Base-by-base conservation (phyloP, 202 grass and related monocot genomes). In the Zizania palustris region DNA sequence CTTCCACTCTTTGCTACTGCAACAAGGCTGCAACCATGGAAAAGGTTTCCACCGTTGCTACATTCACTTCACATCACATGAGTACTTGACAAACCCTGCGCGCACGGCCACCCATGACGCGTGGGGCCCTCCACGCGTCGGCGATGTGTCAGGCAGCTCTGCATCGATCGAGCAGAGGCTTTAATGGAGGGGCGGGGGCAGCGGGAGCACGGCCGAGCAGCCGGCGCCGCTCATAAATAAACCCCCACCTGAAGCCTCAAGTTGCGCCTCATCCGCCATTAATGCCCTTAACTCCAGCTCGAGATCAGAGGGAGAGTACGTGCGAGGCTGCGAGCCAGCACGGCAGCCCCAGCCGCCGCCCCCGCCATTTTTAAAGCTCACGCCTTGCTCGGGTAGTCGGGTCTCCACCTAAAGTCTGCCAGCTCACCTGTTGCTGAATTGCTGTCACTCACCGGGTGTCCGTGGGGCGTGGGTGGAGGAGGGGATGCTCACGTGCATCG, bases 401-500 rank as follows among this genome's bases (percentile, higher is more conserved):
- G 28, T 28, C 28, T 28, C 28, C 28, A 28, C 28, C 28, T 28
- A 28, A 28, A 28, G 28, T 20, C 51, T 54, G 50, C 50, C 40
- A 7, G 2, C 40, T 7, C 50, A 54, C 50, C 50, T 28, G 3
- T n/a, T 9, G 8, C 34, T 37, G 45, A 41, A 62, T 73, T 56
- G 9, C 21, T 67, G 58, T 7, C 69, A 8, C 74, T 7, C 69
- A 8, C 74, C 42, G 58, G 51, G 42, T 41, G 60, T 42, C 67
- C 45, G 64, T 53, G 45, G 34, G 61, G 43, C 75, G 36, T 18
- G 3, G 39, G 69, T 1, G 34, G 1, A n/a, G 18, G 73, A 10
- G 11, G 51, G 80, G 77, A 91, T 88, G 89, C 82, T 85, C 63
- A 87, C 89, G 68, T 91, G 89, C 85, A 82, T 91, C 74, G 82